Conservation (phyloP, 805 yeast species). For the Wickerhamiella alocasiicola region DNA sequence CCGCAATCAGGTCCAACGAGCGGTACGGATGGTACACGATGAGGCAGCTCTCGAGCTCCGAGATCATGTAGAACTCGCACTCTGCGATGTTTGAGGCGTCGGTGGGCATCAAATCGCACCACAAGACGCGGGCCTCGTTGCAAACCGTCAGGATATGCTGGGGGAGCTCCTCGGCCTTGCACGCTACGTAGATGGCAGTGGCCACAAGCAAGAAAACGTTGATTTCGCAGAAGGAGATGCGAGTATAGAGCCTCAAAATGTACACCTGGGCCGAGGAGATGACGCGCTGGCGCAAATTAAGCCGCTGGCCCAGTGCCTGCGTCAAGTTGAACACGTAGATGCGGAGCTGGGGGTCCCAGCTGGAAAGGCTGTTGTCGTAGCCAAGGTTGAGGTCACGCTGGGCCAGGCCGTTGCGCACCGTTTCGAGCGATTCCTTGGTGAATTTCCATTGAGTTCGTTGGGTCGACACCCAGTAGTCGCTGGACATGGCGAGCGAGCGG, state of each 20-base stretch:
- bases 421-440: constrained; percentile 44
- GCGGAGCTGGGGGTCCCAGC: constrained; percentile 30
- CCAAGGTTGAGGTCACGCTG: constrained; percentile 23
- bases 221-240: constrained; percentile 53
- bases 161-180: constrained; percentile 92
- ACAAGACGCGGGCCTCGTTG: constrained; percentile 71
- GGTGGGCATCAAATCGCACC: constrained; percentile 93
- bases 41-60: constrained; percentile 47
- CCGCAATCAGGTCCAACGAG: constrained; percentile 25
- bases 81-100: constrained; percentile 88
- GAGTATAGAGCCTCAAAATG: constrained; percentile 58
- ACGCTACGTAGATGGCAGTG: constrained; percentile 75
- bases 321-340: constrained; percentile 68
- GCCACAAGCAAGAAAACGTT: constrained; percentile 73
- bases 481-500: constrained; percentile 25
- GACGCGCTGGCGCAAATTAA: constrained; percentile 70
- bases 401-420: constrained; percentile 28
- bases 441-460: constrained; percentile 76
- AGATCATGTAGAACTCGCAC: constrained; percentile 86
- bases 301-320: constrained; percentile 63
- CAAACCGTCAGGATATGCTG: constrained; percentile 78
- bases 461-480: constrained; percentile 78
- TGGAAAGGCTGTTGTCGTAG: constrained; percentile 20
- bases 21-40: constrained; percentile 33
- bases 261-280: constrained; percentile 83